Base-by-base conservation (phyloP, 768 basidiomycete species). In the Leccinum disarticulatum region DNA sequence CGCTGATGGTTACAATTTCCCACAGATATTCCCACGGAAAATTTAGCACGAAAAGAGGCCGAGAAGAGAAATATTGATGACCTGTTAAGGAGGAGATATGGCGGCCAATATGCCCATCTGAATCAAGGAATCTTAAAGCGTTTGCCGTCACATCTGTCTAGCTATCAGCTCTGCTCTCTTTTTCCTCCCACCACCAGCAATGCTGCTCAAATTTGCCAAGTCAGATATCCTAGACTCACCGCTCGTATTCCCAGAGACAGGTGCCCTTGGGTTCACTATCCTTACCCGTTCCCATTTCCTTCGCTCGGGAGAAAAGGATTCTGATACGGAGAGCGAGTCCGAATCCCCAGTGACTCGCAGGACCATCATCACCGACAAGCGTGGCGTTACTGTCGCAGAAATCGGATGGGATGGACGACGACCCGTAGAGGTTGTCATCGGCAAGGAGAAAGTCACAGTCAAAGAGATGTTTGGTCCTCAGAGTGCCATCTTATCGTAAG, bases 171-270 rank as follows among this genome's bases (percentile, higher is more conserved):
- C 36, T 4, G 25, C 28, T 54, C 22, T 51, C 38, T 19, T 41
- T 28, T 28, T n/a, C 35, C 54, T 55, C 51, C 38, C 46, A 41
- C 54, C 8, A 30, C 60, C 63, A 43, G 58, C 58, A 48, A 86
- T 85, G 84, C 70, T 86, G 33, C 77, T 86, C 69, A 84, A 79
- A 77, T 85, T 86, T 68, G 81, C 83, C 46, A 76, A 81, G 33
- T 68, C 79, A 15, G 84, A 86, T 62, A 82, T 87, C 70, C 79
- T 87, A 43, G 82, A 86, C 66, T 80, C 81, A 2, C 61, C 76
- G 15, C 82, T 87, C 47, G 67, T 84, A 62, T 79, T 83, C 63
- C 79, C 83, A 3, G 73, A 78, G n/a, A 81, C 84, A 13, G 80
- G 83, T 38, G 66, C 76, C 49, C 69, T 76, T 11, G 78, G 77